A percentile compares a stretch with the other conserved stretches of the same genome.
These are phyloP conservation scores for Leccinum solheimii DNA, from an alignment of 1,284 basidiomycete species.

Conservation along the genomic window DNA sequence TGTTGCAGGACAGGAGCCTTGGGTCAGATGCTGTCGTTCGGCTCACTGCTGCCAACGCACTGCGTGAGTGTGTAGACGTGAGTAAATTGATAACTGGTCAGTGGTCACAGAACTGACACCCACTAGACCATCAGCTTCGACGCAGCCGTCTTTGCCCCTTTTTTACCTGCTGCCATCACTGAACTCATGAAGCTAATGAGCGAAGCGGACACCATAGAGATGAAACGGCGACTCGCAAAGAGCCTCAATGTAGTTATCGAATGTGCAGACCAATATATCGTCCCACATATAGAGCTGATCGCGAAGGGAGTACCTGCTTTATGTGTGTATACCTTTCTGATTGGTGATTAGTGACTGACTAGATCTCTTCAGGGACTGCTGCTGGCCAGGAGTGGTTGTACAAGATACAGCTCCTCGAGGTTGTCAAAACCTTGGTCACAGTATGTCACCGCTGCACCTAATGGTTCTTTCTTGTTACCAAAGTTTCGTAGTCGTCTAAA, in stretches of 20 bases:
- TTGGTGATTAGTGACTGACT: conserved; percentile 7
- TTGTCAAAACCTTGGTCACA: conserved; percentile 71
- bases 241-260: conserved; percentile 76
- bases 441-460: conserved; percentile 40
- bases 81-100: conserved; percentile 30
- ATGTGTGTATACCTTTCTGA: conserved; percentile 52
- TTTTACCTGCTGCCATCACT: conserved; percentile 55
- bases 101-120: conserved; percentile 6
- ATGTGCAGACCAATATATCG: conserved; percentile 65
- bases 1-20: conserved; percentile 66
- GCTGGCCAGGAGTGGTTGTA: conserved; percentile 78
- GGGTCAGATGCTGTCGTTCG: conserved; percentile 82
- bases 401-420: conserved; percentile 72
- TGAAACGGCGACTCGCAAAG: conserved; percentile 72
- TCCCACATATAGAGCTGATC: conserved; percentile 68
- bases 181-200: conserved; percentile 69
- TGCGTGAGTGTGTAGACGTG: conserved; percentile 83
- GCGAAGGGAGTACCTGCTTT: conserved; percentile 70
- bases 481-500: conserved; percentile 53
- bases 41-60: conserved; percentile 73
- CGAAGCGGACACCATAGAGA: conserved; percentile 77
- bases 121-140: conserved; percentile 63
- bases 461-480: conserved; percentile 1
- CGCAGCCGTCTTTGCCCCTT: conserved; percentile 56
- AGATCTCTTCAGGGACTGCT: conserved; percentile 47